Base-by-base conservation (phyloP, 306 rosid genomes). In the Dryas alaskensis region DNA sequence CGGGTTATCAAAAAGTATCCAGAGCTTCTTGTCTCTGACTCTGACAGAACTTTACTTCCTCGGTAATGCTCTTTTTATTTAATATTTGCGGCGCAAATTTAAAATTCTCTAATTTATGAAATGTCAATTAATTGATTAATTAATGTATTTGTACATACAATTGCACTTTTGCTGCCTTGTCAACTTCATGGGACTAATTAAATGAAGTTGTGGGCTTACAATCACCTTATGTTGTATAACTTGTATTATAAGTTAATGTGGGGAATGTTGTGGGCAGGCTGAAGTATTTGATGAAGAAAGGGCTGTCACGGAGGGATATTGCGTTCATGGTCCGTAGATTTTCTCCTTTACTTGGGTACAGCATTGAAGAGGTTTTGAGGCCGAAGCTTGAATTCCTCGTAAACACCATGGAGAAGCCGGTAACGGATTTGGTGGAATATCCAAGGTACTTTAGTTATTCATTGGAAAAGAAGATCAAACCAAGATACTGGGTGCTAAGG, bases 381-480 rank as follows among this genome's bases (percentile, higher is more conserved):
- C 98, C 97, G 9, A 93, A 93, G 86, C 60, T 83, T 59, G 96
- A 89, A 62, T 93, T 93, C 80, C 85, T 93, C 3, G 73, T 89
- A 69, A 88, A 87, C 67, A 81, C 86, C 59, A 93, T 91, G 97
- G 90, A 86, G 82, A 93, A 83, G 83, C 85, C 96, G 11, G 62
- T 87, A n/a, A 81, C 60, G 69, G 97, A 89, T 9, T 87, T 89
- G 86, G 97, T 91, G 57, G 87, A 72, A 4, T 93, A 89, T 86
- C 97, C 98, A 11, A 85, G 97, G 82, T 89, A 85, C 78, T 91
- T 93, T 73, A 93, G 98, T 87, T 88, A 91, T 85, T 93, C 97
- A n/a, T 79, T 89, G 78, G 94, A 89, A 80, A 88, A 88, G 85
- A 91, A 79, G 91, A 93, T 93, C 80, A 88, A 88, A 70, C 96